Evolutionary conservation across 352 stramenopile genomes (phyloP).

Genomic region (Phytophthora litchii): DNA sequence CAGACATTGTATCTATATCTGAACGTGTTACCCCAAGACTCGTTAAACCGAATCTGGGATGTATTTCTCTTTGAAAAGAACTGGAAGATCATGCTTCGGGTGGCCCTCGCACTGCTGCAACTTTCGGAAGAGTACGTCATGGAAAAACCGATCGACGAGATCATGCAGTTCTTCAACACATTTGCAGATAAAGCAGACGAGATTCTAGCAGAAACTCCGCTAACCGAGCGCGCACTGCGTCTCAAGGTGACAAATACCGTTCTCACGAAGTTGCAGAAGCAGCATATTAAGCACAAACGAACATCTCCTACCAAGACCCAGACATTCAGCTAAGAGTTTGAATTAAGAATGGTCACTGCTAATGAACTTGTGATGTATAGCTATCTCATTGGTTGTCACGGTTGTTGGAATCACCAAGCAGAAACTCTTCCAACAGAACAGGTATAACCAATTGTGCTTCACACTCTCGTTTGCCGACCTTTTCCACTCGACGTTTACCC

Average conservation of each 20-base stretch:
- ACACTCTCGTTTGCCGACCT: constrained; percentile 25
- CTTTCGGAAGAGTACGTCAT: constrained; percentile 68
- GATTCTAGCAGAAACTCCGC: constrained; percentile 52
- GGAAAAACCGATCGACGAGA: constrained; percentile 75
- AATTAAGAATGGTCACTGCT: background rate
- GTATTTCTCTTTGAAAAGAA: constrained; percentile 87
- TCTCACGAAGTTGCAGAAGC: constrained; percentile 75
- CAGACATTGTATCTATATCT: constrained; percentile 89
- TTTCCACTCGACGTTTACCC: constrained; percentile 29
- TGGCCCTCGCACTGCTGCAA: constrained; percentile 73
- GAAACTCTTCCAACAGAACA: constrained; percentile 39
- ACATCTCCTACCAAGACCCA: constrained; percentile 37
- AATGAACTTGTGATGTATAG: constrained; percentile 23
- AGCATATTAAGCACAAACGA: constrained; percentile 64
- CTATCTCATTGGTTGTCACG: background rate
- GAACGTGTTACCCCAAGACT: constrained; percentile 75
- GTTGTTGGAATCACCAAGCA: constrained; percentile 17
- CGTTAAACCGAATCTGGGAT: constrained; percentile 85
- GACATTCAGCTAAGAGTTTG: constrained; percentile 6
- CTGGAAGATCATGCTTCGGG: constrained; percentile 86
- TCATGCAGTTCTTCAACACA: constrained; percentile 90
- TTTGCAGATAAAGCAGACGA: constrained; percentile 64
- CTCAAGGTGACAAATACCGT: constrained; percentile 85
- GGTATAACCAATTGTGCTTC: constrained; percentile 36
- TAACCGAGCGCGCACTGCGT: constrained; percentile 55